Evolutionary conservation across 2,329 filamentous ascomycete genomes (phyloP).

Genomic region (Arthrobotrys entomopaga): DNA sequence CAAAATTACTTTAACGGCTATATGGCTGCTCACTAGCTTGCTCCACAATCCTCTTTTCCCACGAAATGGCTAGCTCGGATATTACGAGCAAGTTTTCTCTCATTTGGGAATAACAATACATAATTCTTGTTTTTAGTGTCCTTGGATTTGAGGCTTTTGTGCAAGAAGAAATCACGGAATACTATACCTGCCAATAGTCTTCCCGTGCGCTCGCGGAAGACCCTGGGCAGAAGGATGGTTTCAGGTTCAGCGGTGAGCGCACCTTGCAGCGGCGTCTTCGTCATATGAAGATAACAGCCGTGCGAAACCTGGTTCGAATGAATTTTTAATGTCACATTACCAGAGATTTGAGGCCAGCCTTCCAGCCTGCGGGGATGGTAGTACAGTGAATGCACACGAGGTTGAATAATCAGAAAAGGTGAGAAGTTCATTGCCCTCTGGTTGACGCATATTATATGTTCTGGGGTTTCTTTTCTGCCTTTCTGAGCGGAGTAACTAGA

Average conservation of each 20-base stretch:
- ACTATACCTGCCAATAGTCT: constrained; percentile 8
- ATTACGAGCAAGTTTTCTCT: constrained; percentile 42
- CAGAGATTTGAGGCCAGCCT: constrained; percentile 30
- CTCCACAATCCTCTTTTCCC: constrained; percentile 17
- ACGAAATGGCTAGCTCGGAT: constrained; percentile 34
- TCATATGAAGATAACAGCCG: constrained; percentile 33
- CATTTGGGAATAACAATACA: constrained; percentile 11
- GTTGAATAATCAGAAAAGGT: constrained; percentile 9
- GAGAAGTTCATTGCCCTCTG: neutral
- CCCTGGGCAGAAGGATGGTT: constrained; percentile 31
- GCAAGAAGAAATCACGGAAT: neutral
- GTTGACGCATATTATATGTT: neutral
- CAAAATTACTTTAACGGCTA: constrained; percentile 53
- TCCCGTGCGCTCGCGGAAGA: constrained; percentile 34
- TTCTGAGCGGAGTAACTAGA: too few species aligned
- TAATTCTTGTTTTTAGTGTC: neutral
- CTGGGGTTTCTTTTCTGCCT: neutral
- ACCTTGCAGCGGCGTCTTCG: constrained; percentile 19
- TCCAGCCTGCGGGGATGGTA: constrained; percentile 8
- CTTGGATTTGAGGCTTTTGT: constrained; percentile 42
- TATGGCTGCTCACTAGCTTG: constrained; percentile 14
- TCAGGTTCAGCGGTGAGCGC: constrained; percentile 30
- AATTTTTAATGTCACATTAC: constrained; percentile 53
- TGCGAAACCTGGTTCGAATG: constrained; percentile 43
- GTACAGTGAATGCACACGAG: neutral